phyloP scores from a whole-genome alignment of 2,329 filamentous ascomycete species.

The Talaromyces sp. region DNA sequence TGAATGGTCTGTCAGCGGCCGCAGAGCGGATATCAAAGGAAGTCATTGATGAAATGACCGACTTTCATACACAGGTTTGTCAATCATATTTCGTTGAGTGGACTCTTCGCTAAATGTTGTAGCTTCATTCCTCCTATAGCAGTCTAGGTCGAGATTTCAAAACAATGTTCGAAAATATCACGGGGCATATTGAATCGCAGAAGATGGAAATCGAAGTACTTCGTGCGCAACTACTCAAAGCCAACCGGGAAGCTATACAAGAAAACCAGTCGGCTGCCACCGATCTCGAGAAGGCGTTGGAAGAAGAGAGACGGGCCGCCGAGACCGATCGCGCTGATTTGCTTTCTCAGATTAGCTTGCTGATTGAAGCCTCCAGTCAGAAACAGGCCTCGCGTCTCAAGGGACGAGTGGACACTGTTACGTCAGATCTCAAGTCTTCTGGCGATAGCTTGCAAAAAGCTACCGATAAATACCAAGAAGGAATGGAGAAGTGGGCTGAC shows the following conservation, averaged over 20 bases:
- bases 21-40: constrained; percentile 87
- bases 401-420: constrained; percentile 60
- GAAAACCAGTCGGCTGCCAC: constrained; percentile 65
- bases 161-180: constrained; percentile 74
- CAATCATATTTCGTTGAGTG: neutral
- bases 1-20: constrained; percentile 76
- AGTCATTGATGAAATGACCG: constrained; percentile 77
- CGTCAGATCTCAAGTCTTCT: constrained; percentile 62
- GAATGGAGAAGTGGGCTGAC: constrained; percentile 71
- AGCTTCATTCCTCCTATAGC: constrained; percentile 82
- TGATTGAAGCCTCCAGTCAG: constrained; percentile 72
- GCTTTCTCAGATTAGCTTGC: constrained; percentile 69
- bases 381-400: constrained; percentile 69
- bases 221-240: constrained; percentile 66
- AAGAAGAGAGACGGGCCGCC: constrained; percentile 71
- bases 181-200: constrained; percentile 71
- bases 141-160: constrained; percentile 83
- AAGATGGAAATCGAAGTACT: constrained; percentile 72
- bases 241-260: constrained; percentile 65
- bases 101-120: constrained; percentile 21
- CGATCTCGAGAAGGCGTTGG: constrained; percentile 65
- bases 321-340: constrained; percentile 71
- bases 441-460: constrained; percentile 64
- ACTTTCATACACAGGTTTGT: constrained; percentile 69
- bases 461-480: constrained; percentile 63